Evolutionary conservation across 2,329 filamentous ascomycete species (phyloP).

Genomic region (Colletotrichum higginsianum): DNA sequence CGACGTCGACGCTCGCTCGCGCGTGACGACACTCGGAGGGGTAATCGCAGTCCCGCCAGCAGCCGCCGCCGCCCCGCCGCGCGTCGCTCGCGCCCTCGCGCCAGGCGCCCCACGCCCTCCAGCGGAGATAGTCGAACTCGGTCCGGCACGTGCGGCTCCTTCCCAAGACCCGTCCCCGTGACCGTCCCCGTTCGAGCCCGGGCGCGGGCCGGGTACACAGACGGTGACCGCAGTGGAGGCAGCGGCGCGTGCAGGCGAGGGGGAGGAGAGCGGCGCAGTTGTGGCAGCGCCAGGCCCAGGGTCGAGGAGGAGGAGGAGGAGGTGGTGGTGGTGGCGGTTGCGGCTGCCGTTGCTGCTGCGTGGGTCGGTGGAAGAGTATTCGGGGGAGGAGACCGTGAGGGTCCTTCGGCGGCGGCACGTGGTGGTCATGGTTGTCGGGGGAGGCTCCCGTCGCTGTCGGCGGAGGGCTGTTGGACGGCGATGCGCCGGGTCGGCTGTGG

Average conservation of each 20-base stretch:
- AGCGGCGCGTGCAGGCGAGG: conserved; percentile 53
- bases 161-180: conserved; percentile 4
- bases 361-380: not conserved
- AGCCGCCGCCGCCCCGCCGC: not conserved
- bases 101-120: conserved; percentile 51
- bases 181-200: too few species aligned
- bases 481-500: too few species aligned
- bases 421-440: too few species aligned
- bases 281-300: conserved; percentile 55
- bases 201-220: conserved; percentile 49
- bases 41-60: conserved; percentile 24
- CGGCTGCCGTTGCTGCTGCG: too few species aligned
- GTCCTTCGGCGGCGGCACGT: too few species aligned
- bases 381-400: not conserved
- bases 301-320: conserved; percentile 18
- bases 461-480: too few species aligned
- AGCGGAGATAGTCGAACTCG: conserved; percentile 38
- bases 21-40: conserved; percentile 19
- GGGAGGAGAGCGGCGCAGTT: conserved; percentile 48
- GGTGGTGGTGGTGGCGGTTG: not conserved
- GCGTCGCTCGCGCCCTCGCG: conserved; percentile 42
- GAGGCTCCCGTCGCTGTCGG: too few species aligned
- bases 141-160: conserved; percentile 6
- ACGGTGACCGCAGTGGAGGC: conserved; percentile 56
- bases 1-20: not conserved